Evolutionary conservation across 108 stramenopile species (phyloP), one percentile per base, ranked within the genome.

Genomic region (Nitzschia sp.): DNA sequence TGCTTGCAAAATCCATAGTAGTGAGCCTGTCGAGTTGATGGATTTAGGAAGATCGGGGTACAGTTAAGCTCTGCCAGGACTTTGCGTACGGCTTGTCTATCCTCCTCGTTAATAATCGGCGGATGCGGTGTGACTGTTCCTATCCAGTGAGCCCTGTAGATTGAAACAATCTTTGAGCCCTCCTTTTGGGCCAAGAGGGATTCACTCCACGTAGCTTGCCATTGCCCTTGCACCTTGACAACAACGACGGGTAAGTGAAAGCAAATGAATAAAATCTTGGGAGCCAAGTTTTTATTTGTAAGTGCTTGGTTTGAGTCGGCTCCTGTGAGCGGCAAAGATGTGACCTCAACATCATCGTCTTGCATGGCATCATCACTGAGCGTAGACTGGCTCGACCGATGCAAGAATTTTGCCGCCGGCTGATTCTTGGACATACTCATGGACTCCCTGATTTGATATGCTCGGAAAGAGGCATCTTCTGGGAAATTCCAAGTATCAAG

Each of bases 1-100:
- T 95, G 93, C 77, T 98, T 97, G 80, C 99, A 99, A 71, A 95
- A 97, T 26, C 98, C 96, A 35, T 93, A 80, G 68, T 99, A 99
- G 81, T 94, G 84, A 33, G 83, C 75, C 74, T 92, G 64, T 64
- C 65, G 51, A 56, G 71, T 64, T 1, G 81, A 84, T 18, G 74
- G 59, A 46, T 86, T 69, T 46, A 99, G 74, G 70, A 98, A 98
- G 64, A 99, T 81, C 38, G 99, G 99, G 28, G 87, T 91, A 75
- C 98, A 98, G 64, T 97, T 87, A 90, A 98, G 96, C 31, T 75
- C 61, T 38, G 81, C 65, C 26, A 97, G 72, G 26, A 96, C 70
- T 47, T 72, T 46, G 1, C 81, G 74, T 47, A 99, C 90, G 26
- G 78, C 83, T 21, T 92, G 73, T 59, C 81, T 74, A 38, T 99